These are phyloP conservation scores for Domatiomyces globalis DNA, from an alignment of 2,329 filamentous ascomycete genomes.

Conservation along the genomic window DNA sequence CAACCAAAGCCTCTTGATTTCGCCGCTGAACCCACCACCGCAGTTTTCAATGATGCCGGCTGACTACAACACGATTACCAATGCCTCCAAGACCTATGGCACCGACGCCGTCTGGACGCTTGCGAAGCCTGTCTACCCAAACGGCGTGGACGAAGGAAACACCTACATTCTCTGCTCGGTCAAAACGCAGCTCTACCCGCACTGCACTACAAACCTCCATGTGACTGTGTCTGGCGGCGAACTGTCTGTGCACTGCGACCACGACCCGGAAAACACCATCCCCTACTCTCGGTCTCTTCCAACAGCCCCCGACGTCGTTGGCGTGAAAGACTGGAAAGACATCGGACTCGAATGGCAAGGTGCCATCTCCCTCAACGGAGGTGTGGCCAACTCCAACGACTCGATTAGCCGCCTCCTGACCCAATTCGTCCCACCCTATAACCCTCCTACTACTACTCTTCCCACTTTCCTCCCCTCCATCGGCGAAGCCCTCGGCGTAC, in stretches of 20 bases:
- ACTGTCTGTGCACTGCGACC: conserved; percentile 50
- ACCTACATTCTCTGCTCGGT: conserved; percentile 55
- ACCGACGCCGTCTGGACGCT: conserved; percentile 53
- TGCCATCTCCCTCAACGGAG: conserved; percentile 43
- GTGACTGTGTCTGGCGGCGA: conserved; percentile 43
- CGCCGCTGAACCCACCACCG: conserved; percentile 33
- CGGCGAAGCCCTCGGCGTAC: conserved; percentile 59
- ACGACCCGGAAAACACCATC: conserved; percentile 39
- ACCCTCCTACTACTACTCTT: conserved; percentile 27
- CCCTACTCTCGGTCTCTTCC: conserved; percentile 38
- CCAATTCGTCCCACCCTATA: conserved; percentile 35
- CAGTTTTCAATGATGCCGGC: conserved; percentile 43
- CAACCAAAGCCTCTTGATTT: conserved; percentile 35
- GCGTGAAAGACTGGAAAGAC: conserved; percentile 37
- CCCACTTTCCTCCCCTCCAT: conserved; percentile 45
- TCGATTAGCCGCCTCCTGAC: conserved; percentile 46
- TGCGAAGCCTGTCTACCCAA: conserved; percentile 29
- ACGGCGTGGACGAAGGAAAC: conserved; percentile 10
- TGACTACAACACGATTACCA: conserved; percentile 53
- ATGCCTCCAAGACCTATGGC: conserved; percentile 32
- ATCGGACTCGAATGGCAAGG: conserved; percentile 41
- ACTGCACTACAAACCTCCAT: conserved; percentile 49
- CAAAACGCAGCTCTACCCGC: conserved; percentile 46
- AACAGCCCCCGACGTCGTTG: conserved; percentile 12
- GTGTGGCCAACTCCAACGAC: conserved; percentile 41